Evolutionary conservation across 352 stramenopile species (phyloP).

Genomic region (Phytophthora pini): DNA sequence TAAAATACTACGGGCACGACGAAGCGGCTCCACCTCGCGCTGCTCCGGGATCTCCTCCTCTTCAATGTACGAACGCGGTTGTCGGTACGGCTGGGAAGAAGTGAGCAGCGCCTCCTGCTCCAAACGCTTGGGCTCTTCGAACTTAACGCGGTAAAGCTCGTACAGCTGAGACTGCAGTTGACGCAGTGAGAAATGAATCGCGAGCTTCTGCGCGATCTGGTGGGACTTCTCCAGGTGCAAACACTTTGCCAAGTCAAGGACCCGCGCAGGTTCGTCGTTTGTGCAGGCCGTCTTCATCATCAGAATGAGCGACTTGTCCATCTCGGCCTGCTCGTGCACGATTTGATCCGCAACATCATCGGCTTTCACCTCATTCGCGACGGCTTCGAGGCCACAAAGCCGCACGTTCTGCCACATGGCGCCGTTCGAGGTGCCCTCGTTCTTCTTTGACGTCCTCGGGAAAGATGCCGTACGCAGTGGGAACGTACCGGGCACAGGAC

Average conservation of each 20-base stretch:
- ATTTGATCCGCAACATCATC: constrained; percentile 41
- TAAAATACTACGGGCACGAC: constrained; percentile 43
- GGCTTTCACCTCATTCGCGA: constrained; percentile 39
- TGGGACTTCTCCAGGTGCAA: constrained; percentile 85
- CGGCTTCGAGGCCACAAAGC: constrained; percentile 41
- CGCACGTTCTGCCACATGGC: constrained; percentile 79
- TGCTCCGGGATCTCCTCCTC: constrained; percentile 18
- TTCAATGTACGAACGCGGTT: constrained; percentile 10
- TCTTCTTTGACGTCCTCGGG: constrained; percentile 55
- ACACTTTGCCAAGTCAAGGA: constrained; percentile 83
- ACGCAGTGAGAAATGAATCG: constrained; percentile 78
- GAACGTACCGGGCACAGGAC: constrained; percentile 78
- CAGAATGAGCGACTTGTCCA: constrained; percentile 85
- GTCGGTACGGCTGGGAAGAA: constrained; percentile 21
- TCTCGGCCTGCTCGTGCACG: constrained; percentile 74
- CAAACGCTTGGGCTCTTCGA: constrained; percentile 43
- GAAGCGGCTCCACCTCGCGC: constrained; percentile 38
- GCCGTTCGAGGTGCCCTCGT: constrained; percentile 40
- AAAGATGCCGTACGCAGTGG: constrained; percentile 59
- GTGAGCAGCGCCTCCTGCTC: constrained; percentile 24
- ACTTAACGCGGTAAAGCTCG: constrained; percentile 70
- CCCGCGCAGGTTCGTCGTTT: constrained; percentile 68
- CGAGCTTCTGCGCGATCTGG: constrained; percentile 85
- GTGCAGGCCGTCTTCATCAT: constrained; percentile 85
- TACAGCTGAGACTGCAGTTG: constrained; percentile 79